These are phyloP conservation scores for Odontarrhena argentea DNA, from an alignment of 345 rosid genomes.

Conservation along the genomic window DNA sequence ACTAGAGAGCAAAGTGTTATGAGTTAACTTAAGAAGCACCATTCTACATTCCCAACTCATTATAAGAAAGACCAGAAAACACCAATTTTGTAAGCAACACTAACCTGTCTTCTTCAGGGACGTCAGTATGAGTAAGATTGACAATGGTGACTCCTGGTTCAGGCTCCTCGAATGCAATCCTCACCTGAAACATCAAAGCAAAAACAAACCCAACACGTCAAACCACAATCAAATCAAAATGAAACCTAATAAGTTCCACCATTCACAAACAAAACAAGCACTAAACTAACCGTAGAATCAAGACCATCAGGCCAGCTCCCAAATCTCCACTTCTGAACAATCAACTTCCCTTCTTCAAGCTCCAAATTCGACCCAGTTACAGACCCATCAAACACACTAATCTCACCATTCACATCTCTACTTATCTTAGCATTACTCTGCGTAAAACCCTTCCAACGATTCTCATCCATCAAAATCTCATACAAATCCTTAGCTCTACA, in stretches of 20 bases:
- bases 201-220: slow-evolving; percentile 7
- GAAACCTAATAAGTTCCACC: neutral
- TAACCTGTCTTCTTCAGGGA: slow-evolving; percentile 95
- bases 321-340: slow-evolving; percentile 91
- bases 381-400: slow-evolving; percentile 89
- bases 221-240: slow-evolving; percentile 10
- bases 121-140: slow-evolving; percentile 72
- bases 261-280: slow-evolving; percentile 7
- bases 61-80: neutral
- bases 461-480: slow-evolving; percentile 98
- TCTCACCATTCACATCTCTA: slow-evolving; percentile 78
- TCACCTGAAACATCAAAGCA: slow-evolving; percentile 59
- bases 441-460: slow-evolving; percentile 92
- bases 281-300: slow-evolving; percentile 64
- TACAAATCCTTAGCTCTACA: slow-evolving; percentile 79
- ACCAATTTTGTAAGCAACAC: slow-evolving; percentile 8
- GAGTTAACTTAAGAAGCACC: neutral
- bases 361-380: slow-evolving; percentile 79
- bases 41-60: neutral
- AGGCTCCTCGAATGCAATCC: slow-evolving; percentile 67
- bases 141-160: slow-evolving; percentile 80
- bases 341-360: slow-evolving; percentile 84
- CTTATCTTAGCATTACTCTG: slow-evolving; percentile 91
- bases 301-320: slow-evolving; percentile 98
- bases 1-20: neutral